Evolutionary conservation across 441 rosid species (phyloP).

Genomic region (Croton setiger): DNA sequence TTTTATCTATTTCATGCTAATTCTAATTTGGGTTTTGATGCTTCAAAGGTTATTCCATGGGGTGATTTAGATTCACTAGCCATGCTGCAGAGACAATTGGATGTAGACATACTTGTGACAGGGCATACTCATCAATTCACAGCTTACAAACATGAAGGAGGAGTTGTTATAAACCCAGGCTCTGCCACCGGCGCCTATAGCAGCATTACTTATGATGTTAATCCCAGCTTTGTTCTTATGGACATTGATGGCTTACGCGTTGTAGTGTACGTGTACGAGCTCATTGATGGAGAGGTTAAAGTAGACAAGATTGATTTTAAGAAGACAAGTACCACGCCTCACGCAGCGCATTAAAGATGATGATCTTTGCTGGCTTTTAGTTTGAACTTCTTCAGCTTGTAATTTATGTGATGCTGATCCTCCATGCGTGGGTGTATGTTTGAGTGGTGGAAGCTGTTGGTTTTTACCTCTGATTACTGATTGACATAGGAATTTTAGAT

Average conservation of each 20-base stretch:
- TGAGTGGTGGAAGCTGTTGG: constrained; percentile 5
- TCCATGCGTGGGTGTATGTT: constrained; percentile 7
- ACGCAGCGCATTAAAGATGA: constrained; percentile 34
- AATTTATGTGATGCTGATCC: constrained; percentile 12
- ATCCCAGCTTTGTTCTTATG: constrained; percentile 95
- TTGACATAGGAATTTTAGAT: background rate
- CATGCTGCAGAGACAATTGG: constrained; percentile 93
- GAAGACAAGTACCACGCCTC: constrained; percentile 54
- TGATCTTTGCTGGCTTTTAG: background rate
- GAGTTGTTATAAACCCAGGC: constrained; percentile 92
- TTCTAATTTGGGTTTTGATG: constrained; percentile 12
- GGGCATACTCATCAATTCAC: constrained; percentile 97
- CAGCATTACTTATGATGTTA: constrained; percentile 79
- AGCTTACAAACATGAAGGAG: constrained; percentile 95
- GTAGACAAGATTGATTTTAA: constrained; percentile 97
- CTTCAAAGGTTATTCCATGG: constrained; percentile 82
- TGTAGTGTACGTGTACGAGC: constrained; percentile 91
- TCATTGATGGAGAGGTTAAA: constrained; percentile 93
- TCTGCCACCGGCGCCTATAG: constrained; percentile 96
- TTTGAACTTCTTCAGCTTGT: constrained; percentile 12
- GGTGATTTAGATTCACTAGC: constrained; percentile 93
- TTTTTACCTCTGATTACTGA: constrained; percentile 10
- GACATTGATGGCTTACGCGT: constrained; percentile 90
- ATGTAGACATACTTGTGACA: constrained; percentile 87
- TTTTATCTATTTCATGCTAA: background rate